phyloP scores from a whole-genome alignment of 75 land plant genomes.

The Selaginella tamariscina region DNA sequence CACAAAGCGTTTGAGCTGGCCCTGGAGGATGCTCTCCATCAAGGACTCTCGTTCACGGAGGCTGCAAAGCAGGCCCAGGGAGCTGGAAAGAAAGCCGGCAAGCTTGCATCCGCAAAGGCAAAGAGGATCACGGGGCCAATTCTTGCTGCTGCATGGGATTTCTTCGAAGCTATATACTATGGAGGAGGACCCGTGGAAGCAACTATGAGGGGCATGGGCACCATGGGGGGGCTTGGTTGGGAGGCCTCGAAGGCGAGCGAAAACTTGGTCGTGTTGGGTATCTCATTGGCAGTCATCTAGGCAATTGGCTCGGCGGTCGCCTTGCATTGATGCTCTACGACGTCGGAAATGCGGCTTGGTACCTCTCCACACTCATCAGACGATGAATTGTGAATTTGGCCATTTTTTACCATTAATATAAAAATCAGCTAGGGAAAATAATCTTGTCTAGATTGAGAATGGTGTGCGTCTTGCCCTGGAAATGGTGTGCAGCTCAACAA shows the following conservation, averaged over 20 bases:
- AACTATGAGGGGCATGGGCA: conserved; percentile 61
- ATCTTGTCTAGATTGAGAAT: too few species aligned
- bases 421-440: too few species aligned
- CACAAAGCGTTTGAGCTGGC: conserved; percentile 47
- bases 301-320: conserved; percentile 87
- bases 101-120: conserved; percentile 45
- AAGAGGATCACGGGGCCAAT: conserved; percentile 74
- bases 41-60: conserved; percentile 36
- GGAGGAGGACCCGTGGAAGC: conserved; percentile 73
- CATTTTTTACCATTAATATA: too few species aligned
- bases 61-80: conserved; percentile 63
- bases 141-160: conserved; percentile 83
- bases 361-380: too few species aligned
- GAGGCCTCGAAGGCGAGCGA: conserved; percentile 59
- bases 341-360: conserved; percentile 48
- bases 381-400: too few species aligned
- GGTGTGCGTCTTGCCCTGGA: too few species aligned
- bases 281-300: conserved; percentile 79
- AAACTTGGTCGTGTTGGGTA: conserved; percentile 80
- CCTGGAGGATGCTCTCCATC: conserved; percentile 38
- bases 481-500: too few species aligned
- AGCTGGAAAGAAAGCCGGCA: conserved; percentile 61
- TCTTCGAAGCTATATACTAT: conserved; percentile 84
- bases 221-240: conserved; percentile 64
- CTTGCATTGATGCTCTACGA: conserved; percentile 85